These are phyloP conservation scores for Polyporus arcularius DNA, from an alignment of 768 basidiomycete genomes.

Conservation along the genomic window DNA sequence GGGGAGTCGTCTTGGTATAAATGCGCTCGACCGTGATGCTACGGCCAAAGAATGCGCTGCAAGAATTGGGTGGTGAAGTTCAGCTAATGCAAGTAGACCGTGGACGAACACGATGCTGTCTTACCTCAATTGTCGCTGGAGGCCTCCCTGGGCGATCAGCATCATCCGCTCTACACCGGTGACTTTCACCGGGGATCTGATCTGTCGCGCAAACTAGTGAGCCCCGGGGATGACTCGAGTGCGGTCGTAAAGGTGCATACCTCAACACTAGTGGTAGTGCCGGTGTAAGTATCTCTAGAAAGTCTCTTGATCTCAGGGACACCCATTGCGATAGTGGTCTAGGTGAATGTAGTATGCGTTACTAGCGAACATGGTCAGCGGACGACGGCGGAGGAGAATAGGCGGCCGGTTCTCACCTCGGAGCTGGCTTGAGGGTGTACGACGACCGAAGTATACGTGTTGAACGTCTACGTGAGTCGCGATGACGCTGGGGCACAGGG, in stretches of 20 bases:
- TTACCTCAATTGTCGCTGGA: constrained; percentile 69
- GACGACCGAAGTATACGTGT: no score
- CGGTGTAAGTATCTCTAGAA: constrained; percentile 15
- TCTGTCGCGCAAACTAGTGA: background rate
- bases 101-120: no score
- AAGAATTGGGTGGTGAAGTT: background rate
- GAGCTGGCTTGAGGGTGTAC: no score
- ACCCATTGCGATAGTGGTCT: no score
- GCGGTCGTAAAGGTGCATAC: background rate
- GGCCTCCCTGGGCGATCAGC: constrained; percentile 67
- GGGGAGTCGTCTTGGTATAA: constrained; percentile 48
- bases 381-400: no score
- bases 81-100: background rate
- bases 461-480: no score
- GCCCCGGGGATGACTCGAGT: no score
- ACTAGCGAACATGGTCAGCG: no score
- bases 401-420: no score
- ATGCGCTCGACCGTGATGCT: constrained; percentile 61
- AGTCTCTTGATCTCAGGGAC: background rate
- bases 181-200: constrained; percentile 40
- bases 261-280: constrained; percentile 15
- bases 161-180: constrained; percentile 69
- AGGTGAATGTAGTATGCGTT: no score
- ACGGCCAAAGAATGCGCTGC: constrained; percentile 64
- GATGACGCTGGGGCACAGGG: no score